Evolutionary conservation across 176 grass and related monocot genomes (phyloP).

Genomic region (Sorghum bicolor): Sorghum_bicolor_NCBIv3 NC_012878.2:53947001-53947500

Average conservation of each 20-base stretch:
- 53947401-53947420: not conserved
- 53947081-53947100: too few relatives aligned
- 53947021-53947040: too few relatives aligned
- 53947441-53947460: not conserved
- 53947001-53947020: too few relatives aligned
- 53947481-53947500: not conserved
- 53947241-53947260: constrained; percentile 29
- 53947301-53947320: fast-evolving
- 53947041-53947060: too few relatives aligned
- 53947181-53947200: not conserved
- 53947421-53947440: not conserved
- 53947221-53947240: constrained; percentile 11
- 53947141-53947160: too few relatives aligned
- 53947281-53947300: constrained; percentile 5
- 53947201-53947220: not conserved
- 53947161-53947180: not conserved
- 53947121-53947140: too few relatives aligned
- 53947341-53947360: not conserved
- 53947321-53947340: not conserved
- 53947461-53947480: not conserved
- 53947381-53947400: constrained; percentile 3
- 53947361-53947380: constrained; percentile 19
- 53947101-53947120: too few relatives aligned
- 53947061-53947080: too few relatives aligned
- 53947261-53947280: not conserved